Percentiles rank a stretch among this genome's conserved stretches.
These are phyloP conservation scores for Piper betle DNA, from an alignment of 164 flowering plant species.

Conservation along the genomic window DNA sequence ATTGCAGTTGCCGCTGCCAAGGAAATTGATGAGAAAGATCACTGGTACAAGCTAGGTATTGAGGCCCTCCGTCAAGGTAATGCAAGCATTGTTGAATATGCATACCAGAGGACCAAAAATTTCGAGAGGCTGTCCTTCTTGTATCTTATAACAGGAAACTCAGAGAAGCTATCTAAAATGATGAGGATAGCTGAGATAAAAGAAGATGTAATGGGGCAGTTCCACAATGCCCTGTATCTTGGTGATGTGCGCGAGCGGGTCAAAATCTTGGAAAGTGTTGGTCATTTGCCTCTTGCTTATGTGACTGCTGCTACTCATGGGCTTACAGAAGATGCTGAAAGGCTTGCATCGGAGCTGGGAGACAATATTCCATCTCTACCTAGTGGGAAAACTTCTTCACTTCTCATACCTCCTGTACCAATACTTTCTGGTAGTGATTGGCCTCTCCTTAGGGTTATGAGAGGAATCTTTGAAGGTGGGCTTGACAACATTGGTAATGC, in stretches of 20 bases:
- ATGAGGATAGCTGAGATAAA: slow-evolving; percentile 78
- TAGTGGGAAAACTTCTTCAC: slow-evolving; percentile 37
- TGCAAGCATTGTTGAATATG: slow-evolving; percentile 82
- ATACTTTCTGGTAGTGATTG: slow-evolving; percentile 63
- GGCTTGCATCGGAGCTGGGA: slow-evolving; percentile 57
- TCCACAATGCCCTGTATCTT: slow-evolving; percentile 79
- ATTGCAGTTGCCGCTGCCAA: slow-evolving; percentile 80
- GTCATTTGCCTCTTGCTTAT: slow-evolving; percentile 88
- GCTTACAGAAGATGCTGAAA: slow-evolving; percentile 51
- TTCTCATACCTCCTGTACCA: slow-evolving; percentile 69
- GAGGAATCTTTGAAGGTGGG: slow-evolving; percentile 79
- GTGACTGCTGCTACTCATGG: slow-evolving; percentile 72
- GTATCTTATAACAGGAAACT: slow-evolving; percentile 76
- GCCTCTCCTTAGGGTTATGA: slow-evolving; percentile 64
- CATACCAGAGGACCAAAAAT: slow-evolving; percentile 86
- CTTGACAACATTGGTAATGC: slow-evolving; percentile 40
- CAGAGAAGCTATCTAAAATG: slow-evolving; percentile 80
- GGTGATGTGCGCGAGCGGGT: slow-evolving; percentile 81
- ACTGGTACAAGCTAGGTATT: slow-evolving; percentile 82
- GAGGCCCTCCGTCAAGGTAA: slow-evolving; percentile 96
- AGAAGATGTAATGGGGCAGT: slow-evolving; percentile 92
- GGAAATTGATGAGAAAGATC: slow-evolving; percentile 76
- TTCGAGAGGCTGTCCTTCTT: slow-evolving; percentile 82
- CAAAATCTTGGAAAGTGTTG: slow-evolving; percentile 65
- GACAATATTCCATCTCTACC: slow-evolving; percentile 58